phyloP scores from a whole-genome alignment of 176 grass and related monocot genomes.

The Aegilops longissima region DNA sequence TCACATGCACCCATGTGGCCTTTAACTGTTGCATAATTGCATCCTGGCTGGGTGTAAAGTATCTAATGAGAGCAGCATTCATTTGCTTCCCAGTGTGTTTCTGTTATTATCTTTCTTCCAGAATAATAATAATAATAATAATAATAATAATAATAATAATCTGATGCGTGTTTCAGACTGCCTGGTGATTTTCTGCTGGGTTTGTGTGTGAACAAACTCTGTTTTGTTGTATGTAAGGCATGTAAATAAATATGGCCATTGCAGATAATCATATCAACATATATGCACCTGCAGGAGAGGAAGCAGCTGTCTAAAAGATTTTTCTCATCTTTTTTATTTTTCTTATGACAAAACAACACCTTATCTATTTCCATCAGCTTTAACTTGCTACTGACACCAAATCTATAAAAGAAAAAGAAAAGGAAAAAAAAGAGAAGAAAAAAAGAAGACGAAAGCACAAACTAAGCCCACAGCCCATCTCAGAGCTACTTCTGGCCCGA shows the following conservation, averaged over 20 bases:
- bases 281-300: background rate
- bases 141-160: background rate
- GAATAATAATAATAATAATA: background rate
- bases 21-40: background rate
- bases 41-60: background rate
- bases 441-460: background rate
- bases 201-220: background rate
- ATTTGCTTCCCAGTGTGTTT: background rate
- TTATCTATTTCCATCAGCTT: background rate
- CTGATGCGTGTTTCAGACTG: background rate
- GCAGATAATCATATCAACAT: background rate
- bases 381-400: background rate
- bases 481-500: background rate
- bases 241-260: background rate
- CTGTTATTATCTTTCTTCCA: too few relatives aligned
- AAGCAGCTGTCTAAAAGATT: too few relatives aligned
- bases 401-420: background rate
- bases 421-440: fast-evolving
- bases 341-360: background rate
- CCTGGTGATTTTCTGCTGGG: background rate
- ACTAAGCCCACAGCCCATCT: background rate
- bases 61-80: background rate
- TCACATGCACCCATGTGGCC: constrained; percentile 20
- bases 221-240: background rate
- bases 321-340: background rate